Evolutionary conservation across 192 early-diverging fungal genomes (phyloP), one percentile per base, ranked within the genome.

Genomic region (Coemansia sp.): DNA sequence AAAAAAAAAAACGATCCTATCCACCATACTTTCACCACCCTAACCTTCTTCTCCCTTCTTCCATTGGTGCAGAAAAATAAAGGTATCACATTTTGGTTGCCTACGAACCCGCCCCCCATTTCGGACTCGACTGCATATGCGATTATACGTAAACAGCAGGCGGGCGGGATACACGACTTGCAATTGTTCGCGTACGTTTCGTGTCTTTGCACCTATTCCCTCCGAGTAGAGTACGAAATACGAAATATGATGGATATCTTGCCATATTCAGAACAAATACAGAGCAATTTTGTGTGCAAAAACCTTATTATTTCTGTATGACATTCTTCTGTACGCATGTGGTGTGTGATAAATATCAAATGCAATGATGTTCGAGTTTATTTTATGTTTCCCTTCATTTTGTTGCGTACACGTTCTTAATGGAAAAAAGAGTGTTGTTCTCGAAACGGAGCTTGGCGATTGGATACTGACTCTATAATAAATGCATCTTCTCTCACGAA

Each of bases 211-310:
- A 1, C 7, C 49, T 14, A 7, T 9, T 9, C 49, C 19, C 19
- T 48, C 3, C 3, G 22, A 10, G 22, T 3, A 25, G 22, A 8
- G 14, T 11, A 23, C 49, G 9, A 52, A 52, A 52, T 8, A 25
- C 8, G 49, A 52, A 25, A 25, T 52, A 25, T 52, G 49, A 52
- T 52, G 22, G 49, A 52, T 52, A 52, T 25, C 49, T 52, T 10
- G 49, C 22, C 7, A 22, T 8, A 25, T 45, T 5, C 42, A 45
- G 14, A 4, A 19, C 45, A 48, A 48, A n/a, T 48, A n/a, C 11
- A 48, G 3, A 40, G n/a, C n/a, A 15, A 19, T 19, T 48, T 19
- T 19, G 17, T 7, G 4, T 19, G 45, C n/a, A 6, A 7, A 8
- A 3, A 0, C 5, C 2, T 0, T 0, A 46, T 5, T 48, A n/a